Base-by-base conservation (phyloP, 179 eudicot species). In the Beta lomatogona region DNA sequence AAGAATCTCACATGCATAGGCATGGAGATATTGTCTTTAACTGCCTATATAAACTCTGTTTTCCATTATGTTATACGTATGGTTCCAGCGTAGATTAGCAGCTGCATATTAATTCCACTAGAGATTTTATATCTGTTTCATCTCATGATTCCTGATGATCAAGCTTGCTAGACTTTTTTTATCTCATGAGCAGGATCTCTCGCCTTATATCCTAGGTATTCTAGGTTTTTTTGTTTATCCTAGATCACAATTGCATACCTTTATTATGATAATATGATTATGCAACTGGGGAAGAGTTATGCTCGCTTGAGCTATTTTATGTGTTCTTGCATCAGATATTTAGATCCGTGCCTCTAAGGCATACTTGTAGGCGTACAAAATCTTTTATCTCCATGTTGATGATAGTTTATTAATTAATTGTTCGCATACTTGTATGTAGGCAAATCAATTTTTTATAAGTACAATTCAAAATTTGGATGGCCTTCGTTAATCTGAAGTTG, bases 331-430 rank as follows among this genome's bases (percentile, higher is more conserved):
- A 25, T 54, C 25, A 41, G 28, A 53, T 78, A 12, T 61, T 78
- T 36, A 53, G 79, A 78, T 74, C 73, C 65, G 50, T 53, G 82
- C 77, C 68, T 66, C 25, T 57, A 50, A 54, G 48, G 11, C 45
- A 14, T 58, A 19, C 58, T 68, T 50, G 19, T 55, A 53, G 21
- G 45, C 57, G 46, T 45, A 6, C 54, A 25, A 4, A 25, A 25
- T 3, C 19, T 70, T 12, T 48, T n/a, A 28, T 59, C 22, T 21
- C 28, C 54, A 19, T 52, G 14, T 80, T 64, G 48, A 46, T 36
- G n/a, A 41, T 36, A 19, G 14, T 58, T 36, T 25, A 11, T 12
- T 18, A 2, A 25, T 16, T 71, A 31, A 66, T 67, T 67, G 12
- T 8, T 60, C 8, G n/a, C 6, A 5, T 36, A 36, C 41, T 36